phyloP scores from a whole-genome alignment of 129 eudicot species.

The Saussurea involucrata region DNA sequence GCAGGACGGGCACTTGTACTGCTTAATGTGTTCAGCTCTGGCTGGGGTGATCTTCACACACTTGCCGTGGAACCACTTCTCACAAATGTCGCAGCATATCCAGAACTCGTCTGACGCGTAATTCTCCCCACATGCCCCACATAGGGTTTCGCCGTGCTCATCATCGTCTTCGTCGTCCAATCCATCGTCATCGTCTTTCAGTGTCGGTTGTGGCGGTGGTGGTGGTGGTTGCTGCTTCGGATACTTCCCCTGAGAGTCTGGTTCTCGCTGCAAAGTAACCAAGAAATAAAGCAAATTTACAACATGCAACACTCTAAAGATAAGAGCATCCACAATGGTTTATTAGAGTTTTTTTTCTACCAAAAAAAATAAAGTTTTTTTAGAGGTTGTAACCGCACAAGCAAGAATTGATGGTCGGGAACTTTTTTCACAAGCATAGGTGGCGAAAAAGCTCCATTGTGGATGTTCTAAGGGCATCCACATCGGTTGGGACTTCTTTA shows the following conservation, averaged over 20 bases:
- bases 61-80: conserved; percentile 87
- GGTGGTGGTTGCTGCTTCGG: conserved; percentile 41
- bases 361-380: no score
- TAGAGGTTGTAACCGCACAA: no score
- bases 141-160: conserved; percentile 66
- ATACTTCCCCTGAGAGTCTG: conserved; percentile 40
- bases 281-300: not conserved
- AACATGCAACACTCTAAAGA: not conserved
- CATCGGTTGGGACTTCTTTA: no score
- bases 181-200: conserved; percentile 46
- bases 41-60: conserved; percentile 91
- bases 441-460: no score
- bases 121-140: conserved; percentile 75
- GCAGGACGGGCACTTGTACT: conserved; percentile 77
- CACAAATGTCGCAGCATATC: conserved; percentile 84
- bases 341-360: no score
- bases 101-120: conserved; percentile 78
- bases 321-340: not conserved
- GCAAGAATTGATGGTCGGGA: no score
- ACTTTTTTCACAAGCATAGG: no score
- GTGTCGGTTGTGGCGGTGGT: conserved; percentile 25
- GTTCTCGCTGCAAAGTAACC: conserved; percentile 24
- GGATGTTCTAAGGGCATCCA: no score
- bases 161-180: conserved; percentile 63
- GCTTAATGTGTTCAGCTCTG: conserved; percentile 79